Evolutionary conservation across 2,329 filamentous ascomycete species (phyloP).

Genomic region (Epichloe bromicola): DNA sequence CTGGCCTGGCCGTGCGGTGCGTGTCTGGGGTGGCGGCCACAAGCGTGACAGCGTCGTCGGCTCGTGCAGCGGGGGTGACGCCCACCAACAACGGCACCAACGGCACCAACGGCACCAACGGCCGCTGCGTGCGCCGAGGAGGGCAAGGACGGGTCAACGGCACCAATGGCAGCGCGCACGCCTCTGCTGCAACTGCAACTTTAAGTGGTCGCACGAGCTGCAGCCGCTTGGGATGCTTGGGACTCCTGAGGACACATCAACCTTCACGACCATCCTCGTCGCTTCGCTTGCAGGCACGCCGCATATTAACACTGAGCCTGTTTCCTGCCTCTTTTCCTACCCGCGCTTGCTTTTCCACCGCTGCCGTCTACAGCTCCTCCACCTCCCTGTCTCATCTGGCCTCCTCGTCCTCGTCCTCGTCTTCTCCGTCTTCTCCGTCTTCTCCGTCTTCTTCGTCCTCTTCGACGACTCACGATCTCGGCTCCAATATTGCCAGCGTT

Average conservation of each 20-base stretch:
- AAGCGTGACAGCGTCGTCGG: background rate
- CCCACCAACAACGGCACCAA: background rate
- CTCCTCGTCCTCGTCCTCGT: constrained; percentile 2
- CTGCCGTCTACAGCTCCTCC: background rate
- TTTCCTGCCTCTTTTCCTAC: background rate
- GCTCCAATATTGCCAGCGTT: background rate
- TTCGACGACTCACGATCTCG: constrained; percentile 3
- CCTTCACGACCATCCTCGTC: constrained; percentile 3
- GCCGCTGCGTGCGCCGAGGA: background rate
- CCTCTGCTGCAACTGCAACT: background rate
- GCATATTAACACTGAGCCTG: background rate
- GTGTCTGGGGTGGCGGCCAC: background rate
- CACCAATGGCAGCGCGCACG: too few species aligned
- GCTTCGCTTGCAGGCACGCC: background rate
- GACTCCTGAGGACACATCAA: constrained; percentile 8
- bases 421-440: background rate
- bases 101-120: background rate
- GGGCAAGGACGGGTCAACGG: too few species aligned
- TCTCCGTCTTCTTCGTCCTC: constrained; percentile 3
- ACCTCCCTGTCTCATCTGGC: background rate
- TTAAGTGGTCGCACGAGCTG: background rate
- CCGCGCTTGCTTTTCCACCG: constrained; percentile 2
- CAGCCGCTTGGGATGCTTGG: background rate
- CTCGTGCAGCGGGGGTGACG: background rate
- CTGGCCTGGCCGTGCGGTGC: constrained; percentile 14